Evolutionary conservation across 257 asterid genomes (phyloP), one percentile per base, ranked within the genome.

Genomic region (Solanum paucissectum): DNA sequence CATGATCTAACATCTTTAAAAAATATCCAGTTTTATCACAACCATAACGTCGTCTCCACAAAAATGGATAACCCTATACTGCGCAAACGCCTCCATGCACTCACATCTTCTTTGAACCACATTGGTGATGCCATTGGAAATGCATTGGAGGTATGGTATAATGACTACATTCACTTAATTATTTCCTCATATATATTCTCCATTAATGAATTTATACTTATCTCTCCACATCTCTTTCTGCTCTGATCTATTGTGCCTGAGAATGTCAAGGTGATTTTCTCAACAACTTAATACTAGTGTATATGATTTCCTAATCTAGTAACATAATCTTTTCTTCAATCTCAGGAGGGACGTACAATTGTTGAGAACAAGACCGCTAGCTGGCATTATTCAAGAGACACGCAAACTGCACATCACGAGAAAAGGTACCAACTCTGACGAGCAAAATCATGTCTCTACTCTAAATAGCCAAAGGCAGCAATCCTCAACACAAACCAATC

Each of bases 281-380:
- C 25, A 38, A 75, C n/a, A 75, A 25, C 32, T 37, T 75, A 75
- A 12, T 13, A 5, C 55, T 37, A 75, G 83, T 10, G 9, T 88
- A 69, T 74, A 12, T 75, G 83, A 21, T 37, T 75, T 37, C 55
- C 33, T 23, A 75, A 75, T n/a, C 83, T 37, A 14, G 83, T 23
- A 11, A 18, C 72, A 68, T 85, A 36, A 85, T 36, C 76, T 84
- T 87, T 38, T 86, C 32, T 87, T 83, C 36, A 9, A 83, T 62
- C 89, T 58, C 91, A 95, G 98, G 98, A 94, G 88, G 96, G 98
- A 9, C 95, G 96, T 79, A 89, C 92, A 33, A 93, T 92, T 42
- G 94, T 94, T 29, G 98, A 93, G 87, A 92, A 77, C 87, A 94
- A 91, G 90, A 93, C 94, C 5, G 93, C 92, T 25, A n/a, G n/a